Percentiles rank a stretch among this genome's conserved stretches.
Conservation (phyloP, 148 eudicot species). For the Silene latifolia region DNA sequence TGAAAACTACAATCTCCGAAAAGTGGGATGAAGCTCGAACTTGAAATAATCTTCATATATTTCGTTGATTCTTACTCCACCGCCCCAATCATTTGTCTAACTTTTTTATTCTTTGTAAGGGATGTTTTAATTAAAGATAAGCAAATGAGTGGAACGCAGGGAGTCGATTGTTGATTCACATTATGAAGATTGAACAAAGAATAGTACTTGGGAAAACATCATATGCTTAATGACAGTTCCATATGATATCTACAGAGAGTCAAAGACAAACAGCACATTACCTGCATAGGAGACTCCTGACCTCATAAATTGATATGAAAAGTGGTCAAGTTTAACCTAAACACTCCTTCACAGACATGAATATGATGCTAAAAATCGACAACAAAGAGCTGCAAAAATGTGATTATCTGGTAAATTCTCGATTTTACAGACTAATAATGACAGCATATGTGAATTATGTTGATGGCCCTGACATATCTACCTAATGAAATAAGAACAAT, state of each 20-base stretch:
- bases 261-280: no score
- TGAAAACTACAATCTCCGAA: no score
- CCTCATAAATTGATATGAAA: background rate
- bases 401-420: conserved; percentile 20
- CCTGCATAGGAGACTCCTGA: background rate
- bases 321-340: conserved; percentile 12
- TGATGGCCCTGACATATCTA: conserved; percentile 20
- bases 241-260: no score
- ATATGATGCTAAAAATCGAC: conserved; percentile 10
- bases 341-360: background rate
- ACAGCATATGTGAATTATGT: conserved; percentile 22
- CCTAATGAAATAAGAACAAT: background rate
- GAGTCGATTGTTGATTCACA: background rate
- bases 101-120: no score
- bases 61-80: no score
- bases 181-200: background rate
- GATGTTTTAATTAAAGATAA: no score
- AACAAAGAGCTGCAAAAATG: conserved; percentile 16
- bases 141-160: no score
- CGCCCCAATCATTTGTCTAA: no score
- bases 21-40: no score
- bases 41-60: no score
- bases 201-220: background rate
- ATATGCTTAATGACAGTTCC: background rate
- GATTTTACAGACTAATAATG: conserved; percentile 17